Evolutionary conservation across 305 asterid species (phyloP).

Genomic region (Lippia alba): DNA sequence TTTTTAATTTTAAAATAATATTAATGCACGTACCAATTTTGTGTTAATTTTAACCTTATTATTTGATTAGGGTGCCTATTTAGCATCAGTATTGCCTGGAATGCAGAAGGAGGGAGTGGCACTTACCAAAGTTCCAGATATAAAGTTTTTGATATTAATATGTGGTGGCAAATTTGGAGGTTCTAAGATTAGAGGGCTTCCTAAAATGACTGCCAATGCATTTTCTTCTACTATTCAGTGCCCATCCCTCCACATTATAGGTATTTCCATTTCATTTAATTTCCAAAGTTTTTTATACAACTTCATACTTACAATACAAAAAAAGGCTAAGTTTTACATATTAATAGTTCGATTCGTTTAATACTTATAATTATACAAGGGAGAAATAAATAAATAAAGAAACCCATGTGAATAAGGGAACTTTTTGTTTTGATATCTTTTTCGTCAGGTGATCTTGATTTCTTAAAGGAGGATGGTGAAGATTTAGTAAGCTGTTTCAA

Average conservation of each 20-base stretch:
- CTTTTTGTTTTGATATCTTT: neutral
- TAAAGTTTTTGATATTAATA: constrained; percentile 36
- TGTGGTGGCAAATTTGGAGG: constrained; percentile 41
- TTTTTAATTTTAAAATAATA: too few species aligned
- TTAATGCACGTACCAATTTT: too few species aligned
- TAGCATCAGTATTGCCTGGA: constrained; percentile 46
- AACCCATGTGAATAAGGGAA: neutral
- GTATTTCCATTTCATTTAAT: constrained; percentile 9
- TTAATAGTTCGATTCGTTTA: too few species aligned
- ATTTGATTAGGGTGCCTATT: constrained; percentile 39
- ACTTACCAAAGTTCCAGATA: constrained; percentile 37
- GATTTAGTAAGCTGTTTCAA: constrained; percentile 35
- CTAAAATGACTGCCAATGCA: constrained; percentile 40
- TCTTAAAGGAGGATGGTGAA: constrained; percentile 25
- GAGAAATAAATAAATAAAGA: too few species aligned
- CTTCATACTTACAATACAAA: neutral
- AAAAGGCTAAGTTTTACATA: too few species aligned
- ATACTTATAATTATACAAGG: too few species aligned
- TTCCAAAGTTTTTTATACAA: neutral
- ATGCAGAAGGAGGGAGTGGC: constrained; percentile 49
- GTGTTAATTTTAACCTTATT: too few species aligned
- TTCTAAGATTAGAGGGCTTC: constrained; percentile 30
- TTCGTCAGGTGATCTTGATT: constrained; percentile 34
- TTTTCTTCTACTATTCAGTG: constrained; percentile 33
- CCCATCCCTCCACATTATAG: constrained; percentile 49